Base-by-base conservation (phyloP, 2,329 filamentous ascomycete genomes). In the Calonectria hongkongensis region DNA sequence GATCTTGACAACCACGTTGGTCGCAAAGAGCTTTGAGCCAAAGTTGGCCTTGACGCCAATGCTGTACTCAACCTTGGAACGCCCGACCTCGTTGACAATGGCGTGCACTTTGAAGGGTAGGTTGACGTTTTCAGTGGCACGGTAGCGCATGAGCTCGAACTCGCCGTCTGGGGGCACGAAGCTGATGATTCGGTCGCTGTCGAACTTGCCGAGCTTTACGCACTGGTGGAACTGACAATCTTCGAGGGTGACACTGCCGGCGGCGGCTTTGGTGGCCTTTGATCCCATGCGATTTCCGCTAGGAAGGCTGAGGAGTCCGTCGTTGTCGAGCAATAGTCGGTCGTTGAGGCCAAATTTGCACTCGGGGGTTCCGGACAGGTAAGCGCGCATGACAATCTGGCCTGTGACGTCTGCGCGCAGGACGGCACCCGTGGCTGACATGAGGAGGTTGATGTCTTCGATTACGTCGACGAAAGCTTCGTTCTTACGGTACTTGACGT, bases 221-320 rank as follows among this genome's bases (percentile, higher is more conserved):
- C 97, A 99, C 85, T 99, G 97, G 85, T 99, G 97, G 86, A 99
- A 98, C 82, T 98, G 97, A 82, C 97, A 98, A 84, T 99, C 97
- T 83, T 99, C 97, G 30, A 99, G 89, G 0, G 96, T 98, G 66
- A 99, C 97, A 75, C 94, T 97, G 43, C 97, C 97, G 1, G 97
- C 97, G 0, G 97, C 97, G 0, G 97, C 97, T 84, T 98, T 96
- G 47, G 97, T 98, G 36, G 96, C 95, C 84, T 98, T 98, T 74
- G 93, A 93, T 68, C 93, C 94, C 81, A 93, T 91, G 74, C 92
- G 89, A 80, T 97, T 97, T 5, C 95, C 95, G 70, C 92, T 93
- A 27, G 92, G 92, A 7, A 93, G 87, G 51, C 90, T 90, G 78
- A 90, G 84, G 56, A 94, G 85, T 65, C 91, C 90, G 82, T 94